Conservation (phyloP, 78 protist genomes). For the Dictyostelium intermedium region DNA sequence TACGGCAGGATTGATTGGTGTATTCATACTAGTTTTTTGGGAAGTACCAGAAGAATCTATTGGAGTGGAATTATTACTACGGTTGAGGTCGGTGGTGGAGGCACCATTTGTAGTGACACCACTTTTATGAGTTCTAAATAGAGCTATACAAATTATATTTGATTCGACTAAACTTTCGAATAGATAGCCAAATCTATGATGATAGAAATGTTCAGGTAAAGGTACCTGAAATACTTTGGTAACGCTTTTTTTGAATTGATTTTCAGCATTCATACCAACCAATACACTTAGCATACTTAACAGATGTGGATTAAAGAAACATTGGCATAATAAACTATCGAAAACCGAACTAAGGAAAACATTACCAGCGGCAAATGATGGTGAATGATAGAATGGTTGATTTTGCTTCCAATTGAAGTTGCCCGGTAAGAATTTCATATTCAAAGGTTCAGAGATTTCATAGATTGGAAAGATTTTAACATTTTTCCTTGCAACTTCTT, state of each 20-base stretch:
- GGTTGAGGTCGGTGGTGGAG: neutral
- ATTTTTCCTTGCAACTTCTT: neutral
- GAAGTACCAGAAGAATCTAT: neutral
- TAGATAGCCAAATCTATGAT: constrained; percentile 59
- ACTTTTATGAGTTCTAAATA: constrained; percentile 16
- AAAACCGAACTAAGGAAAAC: constrained; percentile 44
- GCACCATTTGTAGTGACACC: neutral
- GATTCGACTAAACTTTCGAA: constrained; percentile 34
- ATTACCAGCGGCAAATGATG: constrained; percentile 65
- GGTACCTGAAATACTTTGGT: constrained; percentile 55
- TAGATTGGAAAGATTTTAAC: constrained; percentile 44
- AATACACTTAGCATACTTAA: constrained; percentile 3
- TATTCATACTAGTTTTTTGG: neutral
- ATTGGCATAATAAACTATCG: constrained; percentile 61
- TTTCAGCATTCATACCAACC: constrained; percentile 30
- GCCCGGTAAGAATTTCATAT: constrained; percentile 41
- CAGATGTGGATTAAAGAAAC: constrained; percentile 61
- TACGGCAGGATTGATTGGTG: neutral
- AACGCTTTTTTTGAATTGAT: neutral
- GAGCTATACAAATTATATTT: constrained; percentile 42
- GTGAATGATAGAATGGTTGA: constrained; percentile 29
- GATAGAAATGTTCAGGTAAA: constrained; percentile 13
- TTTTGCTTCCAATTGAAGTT: constrained; percentile 62
- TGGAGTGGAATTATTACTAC: neutral
- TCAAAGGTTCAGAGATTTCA: constrained; percentile 50